Conservation (phyloP, 2,329 filamentous ascomycete genomes). For the Nannizzia gypsea region DNA sequence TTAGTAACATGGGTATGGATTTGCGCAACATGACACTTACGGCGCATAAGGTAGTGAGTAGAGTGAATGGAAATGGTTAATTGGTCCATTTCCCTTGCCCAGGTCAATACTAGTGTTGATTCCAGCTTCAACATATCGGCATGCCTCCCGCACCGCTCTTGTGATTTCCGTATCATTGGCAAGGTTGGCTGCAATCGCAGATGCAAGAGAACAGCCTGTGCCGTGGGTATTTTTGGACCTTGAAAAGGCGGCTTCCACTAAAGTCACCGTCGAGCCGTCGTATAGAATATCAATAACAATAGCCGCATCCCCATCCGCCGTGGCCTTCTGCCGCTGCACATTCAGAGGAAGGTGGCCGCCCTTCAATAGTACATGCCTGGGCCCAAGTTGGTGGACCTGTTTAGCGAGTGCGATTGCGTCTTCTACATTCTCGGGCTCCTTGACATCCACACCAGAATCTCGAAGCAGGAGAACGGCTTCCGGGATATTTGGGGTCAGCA, state of each 20-base stretch:
- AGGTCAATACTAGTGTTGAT: conserved; percentile 47
- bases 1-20: too few species aligned
- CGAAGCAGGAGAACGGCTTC: conserved; percentile 36
- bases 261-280: conserved; percentile 46
- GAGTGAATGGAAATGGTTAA: conserved; percentile 56
- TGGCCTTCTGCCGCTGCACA: conserved; percentile 48
- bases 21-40: conserved; percentile 25
- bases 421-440: conserved; percentile 45
- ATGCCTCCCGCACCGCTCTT: conserved; percentile 44
- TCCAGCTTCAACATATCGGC: conserved; percentile 49
- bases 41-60: conserved; percentile 49
- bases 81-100: conserved; percentile 50
- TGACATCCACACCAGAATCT: conserved; percentile 25
- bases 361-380: conserved; percentile 74
- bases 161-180: conserved; percentile 39
- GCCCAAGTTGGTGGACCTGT: conserved; percentile 55
- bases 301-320: conserved; percentile 46
- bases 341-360: conserved; percentile 79
- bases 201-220: conserved; percentile 87
- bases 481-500: conserved; percentile 40
- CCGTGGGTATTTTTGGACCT: conserved; percentile 76
- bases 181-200: conserved; percentile 53
- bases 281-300: conserved; percentile 68
- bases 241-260: conserved; percentile 60
- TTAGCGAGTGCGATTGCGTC: conserved; percentile 60